Base-by-base conservation (phyloP, 176 grass and related monocot species). In the Zea luxurians region DNA sequence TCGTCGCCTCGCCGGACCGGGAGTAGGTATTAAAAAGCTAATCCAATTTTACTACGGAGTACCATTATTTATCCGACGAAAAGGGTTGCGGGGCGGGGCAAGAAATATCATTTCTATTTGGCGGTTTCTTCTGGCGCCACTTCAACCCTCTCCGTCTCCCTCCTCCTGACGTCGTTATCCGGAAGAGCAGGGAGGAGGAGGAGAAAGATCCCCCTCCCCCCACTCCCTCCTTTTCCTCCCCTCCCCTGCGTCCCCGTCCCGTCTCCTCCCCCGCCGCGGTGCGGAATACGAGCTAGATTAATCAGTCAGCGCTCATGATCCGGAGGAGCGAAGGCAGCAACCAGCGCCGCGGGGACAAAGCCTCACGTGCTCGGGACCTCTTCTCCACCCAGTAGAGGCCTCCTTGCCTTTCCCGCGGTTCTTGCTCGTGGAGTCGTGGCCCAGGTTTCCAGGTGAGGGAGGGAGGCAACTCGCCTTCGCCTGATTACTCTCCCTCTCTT, bases 101-200 rank as follows among this genome's bases (percentile, higher is more conserved):
- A 53, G 71, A 48, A 71, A 77, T 63, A 58, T 78, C 70, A 27
- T 55, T 55, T 73, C 3, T 38, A 43, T 4, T 64, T 46, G 81
- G 67, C 65, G 40, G 80, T 52, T 73, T 20, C 20, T 37, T 53
- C 66, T 7, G 4, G n/a, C 44, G n/a, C 15, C 17, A 49, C 64
- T 70, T 34, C 8, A 34, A 16, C 15, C 1, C 16, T 7, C 55
- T 8, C 15, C 57, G 8, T 4, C 8, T 44, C 53, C 85, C 34
- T 77, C 62, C 53, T 27, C 27, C 27, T 27, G 27, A 71, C 58
- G 87, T 84, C 82, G 75, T 71, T 81, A 70, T 72, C 71, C 48
- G 13, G 27, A 75, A 2, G 12, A 34, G 76, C 16, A 27, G n/a
- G 12, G 12, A 10, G 36, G n/a, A 4, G 21, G 49, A 15, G 69